Percentiles rank a stretch among this genome's conserved stretches.
Conservation (phyloP, 768 basidiomycete species). For the Lactifluus piperatus region DNA sequence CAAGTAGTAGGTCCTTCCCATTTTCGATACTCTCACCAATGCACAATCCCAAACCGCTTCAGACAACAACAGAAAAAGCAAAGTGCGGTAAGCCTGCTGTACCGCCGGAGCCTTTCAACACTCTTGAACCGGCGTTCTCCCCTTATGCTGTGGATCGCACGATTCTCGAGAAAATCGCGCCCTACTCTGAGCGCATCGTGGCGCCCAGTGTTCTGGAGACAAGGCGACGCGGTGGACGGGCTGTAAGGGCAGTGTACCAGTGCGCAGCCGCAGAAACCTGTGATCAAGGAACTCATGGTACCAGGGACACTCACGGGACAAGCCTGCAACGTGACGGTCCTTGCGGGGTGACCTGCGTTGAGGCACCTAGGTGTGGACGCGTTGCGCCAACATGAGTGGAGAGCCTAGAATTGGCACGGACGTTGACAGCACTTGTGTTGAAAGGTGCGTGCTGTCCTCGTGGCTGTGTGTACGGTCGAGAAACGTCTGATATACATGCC, state of each 20-base stretch:
- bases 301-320: too few relatives aligned
- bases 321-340: too few relatives aligned
- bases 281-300: constrained; percentile 84
- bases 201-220: constrained; percentile 65
- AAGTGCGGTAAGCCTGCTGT: background rate
- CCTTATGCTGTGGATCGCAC: constrained; percentile 53
- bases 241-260: constrained; percentile 76
- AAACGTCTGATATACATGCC: too few relatives aligned
- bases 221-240: constrained; percentile 69
- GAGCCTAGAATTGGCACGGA: too few relatives aligned
- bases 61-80: constrained; percentile 15
- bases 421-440: too few relatives aligned
- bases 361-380: too few relatives aligned
- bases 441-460: too few relatives aligned
- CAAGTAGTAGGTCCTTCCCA: constrained; percentile 4
- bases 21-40: background rate
- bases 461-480: too few relatives aligned
- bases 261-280: constrained; percentile 61
- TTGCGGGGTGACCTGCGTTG: too few relatives aligned
- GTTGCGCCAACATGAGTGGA: too few relatives aligned
- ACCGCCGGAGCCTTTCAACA: constrained; percentile 44
- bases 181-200: constrained; percentile 61
- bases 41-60: background rate
- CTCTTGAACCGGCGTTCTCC: constrained; percentile 72
- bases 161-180: constrained; percentile 53